Conservation (phyloP, 768 basidiomycete species). For the Suillus clintonianus region DNA sequence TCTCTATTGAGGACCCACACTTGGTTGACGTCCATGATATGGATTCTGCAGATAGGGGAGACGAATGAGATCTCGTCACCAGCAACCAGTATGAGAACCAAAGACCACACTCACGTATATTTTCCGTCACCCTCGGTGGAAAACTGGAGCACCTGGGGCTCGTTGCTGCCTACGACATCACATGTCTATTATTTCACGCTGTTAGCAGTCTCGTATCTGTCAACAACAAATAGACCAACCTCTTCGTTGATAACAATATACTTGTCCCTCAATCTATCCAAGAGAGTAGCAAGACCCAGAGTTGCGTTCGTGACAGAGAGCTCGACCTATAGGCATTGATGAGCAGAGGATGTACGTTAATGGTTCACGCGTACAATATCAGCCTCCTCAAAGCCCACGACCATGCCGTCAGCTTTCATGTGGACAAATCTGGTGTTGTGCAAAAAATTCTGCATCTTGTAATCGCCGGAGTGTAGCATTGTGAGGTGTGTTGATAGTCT, state of each 20-base stretch:
- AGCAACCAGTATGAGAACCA: background rate
- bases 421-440: background rate
- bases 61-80: background rate
- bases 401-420: background rate
- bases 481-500: background rate
- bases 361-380: background rate
- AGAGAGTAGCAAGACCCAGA: background rate
- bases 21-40: background rate
- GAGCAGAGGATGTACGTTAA: background rate
- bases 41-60: background rate
- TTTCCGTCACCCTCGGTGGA: background rate
- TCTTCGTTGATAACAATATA: background rate
- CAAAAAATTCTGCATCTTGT: background rate
- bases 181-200: background rate
- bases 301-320: too few relatives aligned
- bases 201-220: background rate
- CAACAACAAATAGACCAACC: background rate
- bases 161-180: background rate
- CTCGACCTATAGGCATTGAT: background rate
- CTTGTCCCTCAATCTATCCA: background rate
- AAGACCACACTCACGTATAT: background rate
- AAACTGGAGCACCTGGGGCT: background rate
- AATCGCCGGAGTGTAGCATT: background rate
- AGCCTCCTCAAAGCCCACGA: background rate
- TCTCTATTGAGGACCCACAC: background rate